Conservation (phyloP, 495 filamentous ascomycete genomes). For the Penicillium macrosclerotiorum region DNA sequence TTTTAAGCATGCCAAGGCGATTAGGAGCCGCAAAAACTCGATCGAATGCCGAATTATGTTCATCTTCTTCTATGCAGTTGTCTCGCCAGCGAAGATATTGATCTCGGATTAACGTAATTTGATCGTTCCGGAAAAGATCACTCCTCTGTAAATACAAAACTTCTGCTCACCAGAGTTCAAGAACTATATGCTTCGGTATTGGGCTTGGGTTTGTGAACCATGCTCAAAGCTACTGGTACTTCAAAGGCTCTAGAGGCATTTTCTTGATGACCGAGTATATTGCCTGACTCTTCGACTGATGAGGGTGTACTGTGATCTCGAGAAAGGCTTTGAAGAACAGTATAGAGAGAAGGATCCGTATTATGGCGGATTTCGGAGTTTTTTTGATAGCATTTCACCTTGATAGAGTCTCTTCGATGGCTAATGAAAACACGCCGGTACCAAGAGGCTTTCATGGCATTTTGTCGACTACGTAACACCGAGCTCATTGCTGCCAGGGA, state of each 20-base stretch:
- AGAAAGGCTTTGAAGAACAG: not conserved
- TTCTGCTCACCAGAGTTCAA: not conserved
- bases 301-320: not conserved
- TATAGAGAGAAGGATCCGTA: not conserved
- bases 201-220: not conserved
- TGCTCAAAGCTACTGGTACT: not conserved
- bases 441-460: slow-evolving; percentile 8
- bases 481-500: slow-evolving; percentile 61
- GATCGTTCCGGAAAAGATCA: not conserved
- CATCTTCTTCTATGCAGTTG: not conserved
- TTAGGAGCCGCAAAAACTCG: not conserved
- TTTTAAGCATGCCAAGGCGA: not conserved
- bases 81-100: not conserved
- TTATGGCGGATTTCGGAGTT: not conserved
- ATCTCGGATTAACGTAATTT: not conserved
- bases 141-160: not conserved
- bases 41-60: not conserved
- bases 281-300: not conserved
- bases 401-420: too few species aligned
- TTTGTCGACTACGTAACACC: slow-evolving; percentile 57
- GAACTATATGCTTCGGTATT: not conserved
- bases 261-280: not conserved
- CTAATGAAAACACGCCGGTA: not conserved
- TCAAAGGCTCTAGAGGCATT: not conserved
- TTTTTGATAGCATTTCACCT: not conserved